A percentile compares a stretch with the other conserved stretches of the same genome.
These are phyloP conservation scores for Vachellia pachyceras DNA, from an alignment of 306 rosid genomes.

Conservation along the genomic window DNA sequence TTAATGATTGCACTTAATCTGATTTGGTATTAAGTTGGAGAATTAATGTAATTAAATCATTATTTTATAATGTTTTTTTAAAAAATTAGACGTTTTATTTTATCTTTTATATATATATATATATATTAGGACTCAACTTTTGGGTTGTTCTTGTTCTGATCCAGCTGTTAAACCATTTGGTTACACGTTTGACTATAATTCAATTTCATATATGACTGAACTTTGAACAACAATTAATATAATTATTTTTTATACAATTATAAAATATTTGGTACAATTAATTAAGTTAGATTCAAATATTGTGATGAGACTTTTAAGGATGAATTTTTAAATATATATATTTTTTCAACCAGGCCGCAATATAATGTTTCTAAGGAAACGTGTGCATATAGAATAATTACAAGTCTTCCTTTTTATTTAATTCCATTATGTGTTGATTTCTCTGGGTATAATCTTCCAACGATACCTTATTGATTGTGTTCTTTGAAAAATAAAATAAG, in stretches of 20 bases:
- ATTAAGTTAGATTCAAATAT: not conserved
- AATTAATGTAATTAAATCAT: too few species aligned
- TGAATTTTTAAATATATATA: not conserved
- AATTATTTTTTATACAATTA: too few species aligned
- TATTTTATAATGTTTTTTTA: too few species aligned
- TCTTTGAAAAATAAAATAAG: not conserved
- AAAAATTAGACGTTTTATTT: not conserved
- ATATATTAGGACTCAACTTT: not conserved
- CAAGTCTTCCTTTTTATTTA: not conserved
- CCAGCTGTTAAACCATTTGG: not conserved
- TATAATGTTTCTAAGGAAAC: not conserved
- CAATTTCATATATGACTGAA: not conserved
- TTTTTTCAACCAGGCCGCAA: not conserved
- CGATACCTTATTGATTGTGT: not conserved
- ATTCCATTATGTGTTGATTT: not conserved
- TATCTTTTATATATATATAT: too few species aligned
- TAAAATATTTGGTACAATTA: not conserved
- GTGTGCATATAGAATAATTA: not conserved
- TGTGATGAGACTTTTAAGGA: not conserved
- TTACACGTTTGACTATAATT: not conserved
- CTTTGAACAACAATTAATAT: too few species aligned
- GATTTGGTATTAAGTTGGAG: not conserved
- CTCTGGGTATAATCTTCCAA: slow-evolving; percentile 5
- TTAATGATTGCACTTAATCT: too few species aligned
- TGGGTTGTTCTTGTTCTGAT: not conserved